Conservation (phyloP, 2,329 filamentous ascomycete genomes). For the Epichloe typhina region DNA sequence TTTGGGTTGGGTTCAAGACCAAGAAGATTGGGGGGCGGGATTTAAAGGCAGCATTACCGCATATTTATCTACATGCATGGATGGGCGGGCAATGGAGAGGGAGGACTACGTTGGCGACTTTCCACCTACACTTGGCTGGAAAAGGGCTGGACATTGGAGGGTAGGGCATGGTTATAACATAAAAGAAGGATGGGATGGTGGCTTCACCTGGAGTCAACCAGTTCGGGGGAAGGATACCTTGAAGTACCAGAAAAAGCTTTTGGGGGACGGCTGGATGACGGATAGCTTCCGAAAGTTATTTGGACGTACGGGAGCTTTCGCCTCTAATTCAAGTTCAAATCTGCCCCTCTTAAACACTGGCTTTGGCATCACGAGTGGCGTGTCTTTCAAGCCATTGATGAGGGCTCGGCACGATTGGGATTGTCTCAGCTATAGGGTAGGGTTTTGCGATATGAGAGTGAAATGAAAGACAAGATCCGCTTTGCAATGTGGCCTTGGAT, state of each 20-base stretch:
- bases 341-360: not conserved
- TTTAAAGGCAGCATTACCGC: not conserved
- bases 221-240: not conserved
- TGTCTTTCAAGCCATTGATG: not conserved
- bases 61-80: not conserved
- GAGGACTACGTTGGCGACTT: not conserved
- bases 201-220: not conserved
- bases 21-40: not conserved
- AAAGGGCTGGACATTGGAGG: not conserved
- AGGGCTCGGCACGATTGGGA: too few relatives aligned
- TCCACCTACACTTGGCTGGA: not conserved
- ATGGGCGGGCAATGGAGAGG: not conserved
- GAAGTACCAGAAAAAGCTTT: not conserved
- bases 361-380: not conserved
- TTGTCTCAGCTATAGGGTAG: too few relatives aligned
- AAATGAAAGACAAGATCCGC: too few relatives aligned
- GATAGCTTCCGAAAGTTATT: not conserved
- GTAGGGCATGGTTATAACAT: not conserved
- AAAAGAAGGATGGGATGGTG: not conserved
- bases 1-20: not conserved
- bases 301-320: not conserved
- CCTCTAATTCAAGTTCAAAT: not conserved
- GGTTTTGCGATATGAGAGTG: too few relatives aligned
- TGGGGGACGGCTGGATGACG: not conserved
- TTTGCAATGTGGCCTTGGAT: too few relatives aligned